A percentile compares a stretch with the other conserved stretches of the same genome.
These are phyloP conservation scores for Pyrenula massariospora DNA, from an alignment of 495 filamentous ascomycete species.

Conservation along the genomic window DNA sequence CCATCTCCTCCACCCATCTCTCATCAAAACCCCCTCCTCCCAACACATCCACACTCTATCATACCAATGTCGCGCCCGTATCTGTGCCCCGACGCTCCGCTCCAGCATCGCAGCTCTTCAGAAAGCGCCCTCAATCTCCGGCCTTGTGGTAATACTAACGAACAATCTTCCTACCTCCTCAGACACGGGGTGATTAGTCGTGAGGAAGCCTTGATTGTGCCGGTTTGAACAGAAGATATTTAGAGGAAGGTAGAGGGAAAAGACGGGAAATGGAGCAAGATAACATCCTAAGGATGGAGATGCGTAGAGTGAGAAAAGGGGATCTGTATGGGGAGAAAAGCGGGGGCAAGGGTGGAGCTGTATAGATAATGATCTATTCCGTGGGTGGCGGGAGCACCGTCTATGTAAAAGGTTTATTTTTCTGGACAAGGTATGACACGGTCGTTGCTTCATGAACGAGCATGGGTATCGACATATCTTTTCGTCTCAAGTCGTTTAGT, in stretches of 20 bases:
- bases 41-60: background rate
- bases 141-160: background rate
- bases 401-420: too few species aligned
- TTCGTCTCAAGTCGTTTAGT: constrained; percentile 38
- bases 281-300: too few species aligned
- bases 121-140: constrained; percentile 40
- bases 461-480: background rate
- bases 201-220: background rate
- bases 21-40: background rate
- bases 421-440: too few species aligned
- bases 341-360: too few species aligned
- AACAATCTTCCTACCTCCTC: background rate
- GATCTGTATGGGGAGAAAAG: too few species aligned
- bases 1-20: too few species aligned
- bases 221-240: background rate
- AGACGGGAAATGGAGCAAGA: background rate
- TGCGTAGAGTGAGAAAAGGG: too few species aligned
- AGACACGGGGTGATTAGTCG: background rate
- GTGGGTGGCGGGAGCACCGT: too few species aligned
- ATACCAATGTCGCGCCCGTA: constrained; percentile 71
- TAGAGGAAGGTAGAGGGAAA: background rate
- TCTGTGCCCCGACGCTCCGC: constrained; percentile 79
- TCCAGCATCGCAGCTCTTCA: constrained; percentile 77
- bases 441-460: too few species aligned
- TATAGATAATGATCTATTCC: too few species aligned